These are phyloP conservation scores for Penicillium ochrochloron DNA, from an alignment of 495 filamentous ascomycete genomes.

Conservation along the genomic window DNA sequence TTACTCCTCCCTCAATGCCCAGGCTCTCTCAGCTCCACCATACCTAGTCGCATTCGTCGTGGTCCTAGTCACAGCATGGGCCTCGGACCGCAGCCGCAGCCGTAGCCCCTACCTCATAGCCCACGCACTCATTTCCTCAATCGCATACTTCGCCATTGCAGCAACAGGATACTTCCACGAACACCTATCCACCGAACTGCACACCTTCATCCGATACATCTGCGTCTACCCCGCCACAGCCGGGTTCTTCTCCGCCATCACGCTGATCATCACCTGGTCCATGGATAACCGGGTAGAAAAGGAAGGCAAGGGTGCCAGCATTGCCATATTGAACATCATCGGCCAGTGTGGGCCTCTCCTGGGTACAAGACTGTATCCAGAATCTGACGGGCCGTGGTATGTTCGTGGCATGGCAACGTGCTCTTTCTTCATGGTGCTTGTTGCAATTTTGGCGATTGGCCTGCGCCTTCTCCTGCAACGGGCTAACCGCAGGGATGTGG, in stretches of 20 bases:
- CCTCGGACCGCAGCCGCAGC: slow-evolving; percentile 53
- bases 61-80: slow-evolving; percentile 52
- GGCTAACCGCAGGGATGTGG: slow-evolving; percentile 41
- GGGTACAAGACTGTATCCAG: slow-evolving; percentile 64
- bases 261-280: slow-evolving; percentile 67
- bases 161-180: slow-evolving; percentile 45
- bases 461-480: slow-evolving; percentile 52
- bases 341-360: slow-evolving; percentile 67
- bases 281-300: slow-evolving; percentile 64
- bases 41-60: slow-evolving; percentile 59
- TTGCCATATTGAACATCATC: slow-evolving; percentile 62
- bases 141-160: slow-evolving; percentile 64
- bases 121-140: slow-evolving; percentile 59
- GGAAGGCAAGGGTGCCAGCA: slow-evolving; percentile 59
- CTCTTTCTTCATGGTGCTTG: slow-evolving; percentile 60
- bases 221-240: slow-evolving; percentile 60
- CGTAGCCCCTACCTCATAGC: slow-evolving; percentile 56
- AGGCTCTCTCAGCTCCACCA: slow-evolving; percentile 62
- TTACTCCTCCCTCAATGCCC: slow-evolving; percentile 49
- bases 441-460: slow-evolving; percentile 49
- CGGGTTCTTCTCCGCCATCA: slow-evolving; percentile 66
- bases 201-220: slow-evolving; percentile 55
- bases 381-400: slow-evolving; percentile 60
- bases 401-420: slow-evolving; percentile 62
- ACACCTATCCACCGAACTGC: slow-evolving; percentile 30